Evolutionary conservation across 2,329 filamentous ascomycete species (phyloP).

Genomic region (Cladosporium sp.): DNA sequence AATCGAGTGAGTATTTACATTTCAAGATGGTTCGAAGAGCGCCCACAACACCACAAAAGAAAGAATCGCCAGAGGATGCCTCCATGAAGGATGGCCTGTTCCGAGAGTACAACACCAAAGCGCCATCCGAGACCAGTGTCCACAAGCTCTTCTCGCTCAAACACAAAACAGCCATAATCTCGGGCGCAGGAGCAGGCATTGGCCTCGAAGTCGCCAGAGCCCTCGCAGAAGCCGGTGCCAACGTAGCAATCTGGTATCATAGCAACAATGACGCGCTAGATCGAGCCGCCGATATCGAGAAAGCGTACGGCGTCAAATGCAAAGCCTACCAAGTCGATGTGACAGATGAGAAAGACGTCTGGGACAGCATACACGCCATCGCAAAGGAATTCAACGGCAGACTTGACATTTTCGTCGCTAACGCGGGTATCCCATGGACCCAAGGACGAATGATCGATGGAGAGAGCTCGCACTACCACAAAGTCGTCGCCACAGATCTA

Average conservation of each 20-base stretch:
- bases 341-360: constrained; percentile 38
- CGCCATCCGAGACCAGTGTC: constrained; percentile 26
- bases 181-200: constrained; percentile 33
- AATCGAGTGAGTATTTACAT: background rate
- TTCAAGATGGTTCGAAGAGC: background rate
- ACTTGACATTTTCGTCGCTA: constrained; percentile 75
- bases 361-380: constrained; percentile 38
- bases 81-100: constrained; percentile 34
- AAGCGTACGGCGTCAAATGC: constrained; percentile 33
- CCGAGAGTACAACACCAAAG: constrained; percentile 31
- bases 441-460: constrained; percentile 65
- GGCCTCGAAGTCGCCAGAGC: constrained; percentile 31
- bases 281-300: constrained; percentile 29
- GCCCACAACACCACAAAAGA: background rate
- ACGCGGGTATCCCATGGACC: constrained; percentile 71
- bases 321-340: constrained; percentile 49
- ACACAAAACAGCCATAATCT: constrained; percentile 34
- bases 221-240: constrained; percentile 38
- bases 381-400: constrained; percentile 66
- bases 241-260: constrained; percentile 45
- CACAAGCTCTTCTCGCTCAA: constrained; percentile 31
- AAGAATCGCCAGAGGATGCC: constrained; percentile 27
- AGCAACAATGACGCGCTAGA: constrained; percentile 32
- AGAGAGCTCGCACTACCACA: constrained; percentile 58
- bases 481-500: constrained; percentile 67